Percentiles rank a stretch among this genome's conserved stretches.
These are phyloP conservation scores for Themeda triandra DNA, from an alignment of 176 grass and related monocot genomes.

Conservation along the genomic window DNA sequence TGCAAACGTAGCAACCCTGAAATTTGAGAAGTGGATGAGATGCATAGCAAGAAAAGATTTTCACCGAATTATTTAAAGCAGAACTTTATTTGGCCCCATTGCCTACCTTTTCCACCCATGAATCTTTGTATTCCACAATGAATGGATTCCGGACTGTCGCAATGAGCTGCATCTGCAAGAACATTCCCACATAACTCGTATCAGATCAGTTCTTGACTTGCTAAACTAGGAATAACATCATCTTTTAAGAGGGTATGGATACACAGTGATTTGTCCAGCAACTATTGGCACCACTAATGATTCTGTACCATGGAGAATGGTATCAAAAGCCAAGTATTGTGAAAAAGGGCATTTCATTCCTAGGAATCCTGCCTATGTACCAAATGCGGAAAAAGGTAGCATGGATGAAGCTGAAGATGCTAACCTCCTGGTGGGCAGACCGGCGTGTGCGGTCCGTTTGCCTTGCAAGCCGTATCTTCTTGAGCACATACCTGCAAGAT, in stretches of 20 bases:
- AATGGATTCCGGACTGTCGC: conserved; percentile 91
- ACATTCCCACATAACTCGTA: conserved; percentile 17
- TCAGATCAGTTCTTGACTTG: conserved; percentile 9
- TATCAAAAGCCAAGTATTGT: not conserved
- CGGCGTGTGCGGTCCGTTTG: conserved; percentile 82
- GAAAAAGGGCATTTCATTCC: not conserved
- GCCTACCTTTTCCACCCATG: conserved; percentile 95
- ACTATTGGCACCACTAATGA: too few species aligned
- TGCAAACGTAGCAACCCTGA: conserved; percentile 98
- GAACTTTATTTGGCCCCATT: not conserved
- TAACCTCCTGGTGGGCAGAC: conserved; percentile 94
- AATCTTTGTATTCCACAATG: conserved; percentile 98
- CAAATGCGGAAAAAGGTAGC: not conserved
- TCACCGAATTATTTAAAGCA: not conserved
- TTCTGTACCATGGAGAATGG: not conserved
- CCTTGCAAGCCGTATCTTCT: conserved; percentile 87
- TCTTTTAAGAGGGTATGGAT: not conserved
- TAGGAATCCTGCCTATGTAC: not conserved
- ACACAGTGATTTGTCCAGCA: not conserved
- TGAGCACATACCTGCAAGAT: conserved; percentile 76
- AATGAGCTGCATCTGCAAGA: conserved; percentile 89
- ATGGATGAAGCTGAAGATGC: conserved; percentile 1
- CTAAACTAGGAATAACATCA: conserved; percentile 17
- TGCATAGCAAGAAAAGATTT: not conserved
- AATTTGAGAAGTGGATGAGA: conserved; percentile 35